Conservation (phyloP, 441 rosid genomes). For the Corymbia calophylla region DNA sequence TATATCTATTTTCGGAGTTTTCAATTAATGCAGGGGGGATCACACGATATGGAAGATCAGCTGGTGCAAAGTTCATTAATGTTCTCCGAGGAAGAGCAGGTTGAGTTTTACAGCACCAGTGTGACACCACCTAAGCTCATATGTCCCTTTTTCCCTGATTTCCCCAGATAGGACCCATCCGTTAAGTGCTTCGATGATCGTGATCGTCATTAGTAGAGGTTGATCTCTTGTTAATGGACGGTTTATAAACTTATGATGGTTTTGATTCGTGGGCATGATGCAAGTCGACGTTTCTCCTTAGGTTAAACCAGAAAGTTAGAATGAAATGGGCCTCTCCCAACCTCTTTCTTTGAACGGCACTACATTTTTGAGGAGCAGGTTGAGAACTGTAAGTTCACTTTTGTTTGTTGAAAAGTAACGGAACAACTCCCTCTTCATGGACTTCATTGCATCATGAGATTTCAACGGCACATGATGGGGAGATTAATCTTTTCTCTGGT, state of each 20-base stretch:
- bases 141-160: neutral
- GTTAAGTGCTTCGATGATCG: neutral
- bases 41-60: neutral
- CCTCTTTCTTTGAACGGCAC: neutral
- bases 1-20: neutral
- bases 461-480: neutral
- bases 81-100: neutral
- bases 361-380: neutral
- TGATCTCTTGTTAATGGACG: neutral
- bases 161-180: neutral
- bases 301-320: neutral
- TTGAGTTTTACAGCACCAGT: neutral
- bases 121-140: neutral
- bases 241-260: neutral
- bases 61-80: neutral
- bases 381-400: neutral
- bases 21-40: neutral
- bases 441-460: neutral
- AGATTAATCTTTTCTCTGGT: neutral
- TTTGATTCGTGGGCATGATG: neutral
- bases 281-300: neutral
- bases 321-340: neutral
- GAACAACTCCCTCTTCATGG: neutral
- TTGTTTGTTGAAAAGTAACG: neutral
- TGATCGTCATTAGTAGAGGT: neutral